A percentile compares a stretch with the other conserved stretches of the same genome.
These are phyloP conservation scores for Ustilaginoidea virens DNA, from an alignment of 2,329 filamentous ascomycete species.

Conservation along the genomic window DNA sequence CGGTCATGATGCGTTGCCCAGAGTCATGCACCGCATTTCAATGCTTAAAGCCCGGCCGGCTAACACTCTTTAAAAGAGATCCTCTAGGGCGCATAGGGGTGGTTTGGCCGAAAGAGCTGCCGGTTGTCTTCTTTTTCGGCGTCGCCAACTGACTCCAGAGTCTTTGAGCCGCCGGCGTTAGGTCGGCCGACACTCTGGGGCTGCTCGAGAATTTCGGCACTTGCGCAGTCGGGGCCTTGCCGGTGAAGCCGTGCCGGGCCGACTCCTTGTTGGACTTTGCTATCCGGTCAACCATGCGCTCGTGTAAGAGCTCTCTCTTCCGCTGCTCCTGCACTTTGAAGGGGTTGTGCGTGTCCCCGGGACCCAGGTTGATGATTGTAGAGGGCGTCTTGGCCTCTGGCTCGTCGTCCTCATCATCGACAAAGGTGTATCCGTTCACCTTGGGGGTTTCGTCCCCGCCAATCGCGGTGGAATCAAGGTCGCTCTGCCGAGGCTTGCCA, in stretches of 20 bases:
- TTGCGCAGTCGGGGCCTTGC: slow-evolving; percentile 41
- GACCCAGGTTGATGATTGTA: slow-evolving; percentile 40
- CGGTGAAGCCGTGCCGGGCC: slow-evolving; percentile 42
- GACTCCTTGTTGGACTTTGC: slow-evolving; percentile 54
- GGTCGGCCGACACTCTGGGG: slow-evolving; percentile 35
- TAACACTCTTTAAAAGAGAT: slow-evolving; percentile 21
- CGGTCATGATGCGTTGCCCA: no score
- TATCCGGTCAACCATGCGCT: slow-evolving; percentile 73
- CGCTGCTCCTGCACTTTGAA: slow-evolving; percentile 67
- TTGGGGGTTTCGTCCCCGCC: slow-evolving; percentile 67
- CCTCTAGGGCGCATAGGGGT: slow-evolving; percentile 23
- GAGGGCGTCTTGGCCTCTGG: slow-evolving; percentile 10
- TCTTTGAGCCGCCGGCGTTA: slow-evolving; percentile 63
- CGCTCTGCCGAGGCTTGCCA: slow-evolving; percentile 46
- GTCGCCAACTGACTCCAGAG: slow-evolving; percentile 47
- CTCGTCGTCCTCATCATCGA: slow-evolving; percentile 58
- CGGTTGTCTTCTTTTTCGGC: slow-evolving; percentile 19
- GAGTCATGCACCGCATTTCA: no score
- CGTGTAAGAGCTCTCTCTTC: slow-evolving; percentile 65
- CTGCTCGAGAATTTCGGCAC: slow-evolving; percentile 58
- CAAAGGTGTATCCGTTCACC: slow-evolving; percentile 88
- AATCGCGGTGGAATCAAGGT: slow-evolving; percentile 40
- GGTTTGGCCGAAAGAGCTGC: slow-evolving; percentile 18
- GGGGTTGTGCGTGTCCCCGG: slow-evolving; percentile 52
- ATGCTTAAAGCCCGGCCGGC: slow-evolving; percentile 12